phyloP scores from a whole-genome alignment of 192 early-diverging fungal species.

The Coemansia sp. region DNA sequence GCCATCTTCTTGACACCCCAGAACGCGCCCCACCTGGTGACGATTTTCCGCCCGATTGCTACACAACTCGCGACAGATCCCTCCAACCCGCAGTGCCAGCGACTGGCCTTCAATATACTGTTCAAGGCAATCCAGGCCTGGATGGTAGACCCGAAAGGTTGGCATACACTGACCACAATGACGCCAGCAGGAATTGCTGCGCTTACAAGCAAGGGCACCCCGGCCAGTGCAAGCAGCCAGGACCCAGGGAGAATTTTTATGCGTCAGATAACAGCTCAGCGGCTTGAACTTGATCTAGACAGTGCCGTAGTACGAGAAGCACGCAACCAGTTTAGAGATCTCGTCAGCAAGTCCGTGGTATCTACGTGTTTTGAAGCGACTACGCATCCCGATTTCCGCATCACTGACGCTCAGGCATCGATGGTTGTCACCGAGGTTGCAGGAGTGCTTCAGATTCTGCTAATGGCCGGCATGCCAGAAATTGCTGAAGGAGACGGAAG shows the following conservation, averaged over 20 bases:
- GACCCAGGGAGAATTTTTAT: slow-evolving; percentile 7
- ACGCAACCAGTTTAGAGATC: slow-evolving; percentile 61
- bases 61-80: slow-evolving; percentile 28
- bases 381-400: slow-evolving; percentile 66
- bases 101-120: slow-evolving; percentile 38
- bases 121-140: slow-evolving; percentile 46
- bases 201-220: slow-evolving; percentile 12
- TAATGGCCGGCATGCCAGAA: slow-evolving; percentile 30
- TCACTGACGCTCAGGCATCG: slow-evolving; percentile 71
- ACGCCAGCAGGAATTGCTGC: slow-evolving; percentile 34
- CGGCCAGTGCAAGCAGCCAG: not conserved
- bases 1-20: slow-evolving; percentile 68
- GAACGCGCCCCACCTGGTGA: slow-evolving; percentile 50
- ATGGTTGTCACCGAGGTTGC: slow-evolving; percentile 60
- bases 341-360: slow-evolving; percentile 72
- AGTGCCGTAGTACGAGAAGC: slow-evolving; percentile 17
- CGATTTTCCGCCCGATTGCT: slow-evolving; percentile 37
- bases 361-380: slow-evolving; percentile 80
- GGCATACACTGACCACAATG: slow-evolving; percentile 46
- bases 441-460: slow-evolving; percentile 51
- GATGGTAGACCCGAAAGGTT: slow-evolving; percentile 44
- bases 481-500: slow-evolving; percentile 28
- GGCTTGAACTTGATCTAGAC: slow-evolving; percentile 26
- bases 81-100: slow-evolving; percentile 34
- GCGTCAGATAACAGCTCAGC: slow-evolving; percentile 30